Conservation (phyloP, 805 yeast species). For the Jamesozyma rosinii region DNA sequence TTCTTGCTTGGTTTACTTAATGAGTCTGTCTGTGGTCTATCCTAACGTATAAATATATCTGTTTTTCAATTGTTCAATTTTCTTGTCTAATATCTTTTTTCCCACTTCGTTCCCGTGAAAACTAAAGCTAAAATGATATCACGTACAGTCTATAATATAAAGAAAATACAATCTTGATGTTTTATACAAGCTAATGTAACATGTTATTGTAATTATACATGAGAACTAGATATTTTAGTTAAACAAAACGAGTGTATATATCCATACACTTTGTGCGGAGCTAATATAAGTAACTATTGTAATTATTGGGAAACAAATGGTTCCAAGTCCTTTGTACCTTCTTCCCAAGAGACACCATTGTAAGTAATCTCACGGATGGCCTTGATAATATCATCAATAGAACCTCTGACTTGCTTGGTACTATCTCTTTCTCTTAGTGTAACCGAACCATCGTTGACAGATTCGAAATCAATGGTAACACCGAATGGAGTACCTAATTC, state of each 20-base stretch:
- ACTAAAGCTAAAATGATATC: too few relatives aligned
- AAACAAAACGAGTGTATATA: too few relatives aligned
- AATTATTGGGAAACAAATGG: conserved; percentile 57
- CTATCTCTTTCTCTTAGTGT: conserved; percentile 96
- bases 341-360: conserved; percentile 70
- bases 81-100: too few relatives aligned
- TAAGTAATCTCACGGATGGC: conserved; percentile 73
- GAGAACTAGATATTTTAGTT: not conserved
- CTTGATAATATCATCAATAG: conserved; percentile 57
- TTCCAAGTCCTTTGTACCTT: conserved; percentile 65
- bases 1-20: too few relatives aligned
- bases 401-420: conserved; percentile 92
- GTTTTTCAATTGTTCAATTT: too few relatives aligned
- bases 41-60: too few relatives aligned
- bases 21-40: too few relatives aligned
- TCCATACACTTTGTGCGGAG: not conserved
- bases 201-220: not conserved
- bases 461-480: conserved; percentile 91
- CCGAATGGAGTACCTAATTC: conserved; percentile 99
- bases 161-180: not conserved
- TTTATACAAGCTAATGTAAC: not conserved
- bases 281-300: not conserved
- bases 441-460: conserved; percentile 76
- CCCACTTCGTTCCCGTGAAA: not conserved
- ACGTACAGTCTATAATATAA: not conserved